These are phyloP conservation scores for Meyerozyma carpophila DNA, from an alignment of 1,139 yeast species.

Conservation along the genomic window DNA sequence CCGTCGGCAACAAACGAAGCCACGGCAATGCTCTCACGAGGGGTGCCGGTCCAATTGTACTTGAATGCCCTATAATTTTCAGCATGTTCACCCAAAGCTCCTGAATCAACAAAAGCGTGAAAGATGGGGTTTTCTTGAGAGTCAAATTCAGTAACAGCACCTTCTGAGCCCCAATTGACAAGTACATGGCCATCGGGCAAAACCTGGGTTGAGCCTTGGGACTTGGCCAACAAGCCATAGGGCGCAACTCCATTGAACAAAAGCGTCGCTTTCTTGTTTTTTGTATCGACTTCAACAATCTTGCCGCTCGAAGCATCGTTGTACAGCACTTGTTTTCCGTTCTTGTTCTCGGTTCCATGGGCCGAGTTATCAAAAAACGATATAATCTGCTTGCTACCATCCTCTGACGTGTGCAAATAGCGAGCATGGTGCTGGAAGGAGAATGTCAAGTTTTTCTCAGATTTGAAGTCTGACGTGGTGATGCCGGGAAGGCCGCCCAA, in stretches of 20 bases:
- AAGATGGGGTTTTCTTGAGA: slow-evolving; percentile 22
- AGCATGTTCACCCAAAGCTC: slow-evolving; percentile 16
- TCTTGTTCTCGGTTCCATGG: slow-evolving; percentile 26
- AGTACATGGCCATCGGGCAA: slow-evolving; percentile 30
- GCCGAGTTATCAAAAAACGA: slow-evolving; percentile 35
- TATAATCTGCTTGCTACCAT: slow-evolving; percentile 20
- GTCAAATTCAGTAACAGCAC: slow-evolving; percentile 31
- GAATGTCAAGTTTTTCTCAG: slow-evolving; percentile 18
- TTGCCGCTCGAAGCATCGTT: slow-evolving; percentile 26
- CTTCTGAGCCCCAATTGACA: slow-evolving; percentile 37
- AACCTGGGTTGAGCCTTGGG: slow-evolving; percentile 35
- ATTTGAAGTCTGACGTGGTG: slow-evolving; percentile 17
- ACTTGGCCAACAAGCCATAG: slow-evolving; percentile 23
- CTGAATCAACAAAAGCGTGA: slow-evolving; percentile 32
- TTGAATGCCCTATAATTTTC: slow-evolving; percentile 35
- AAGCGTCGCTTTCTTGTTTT: slow-evolving; percentile 21
- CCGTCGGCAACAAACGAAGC: slow-evolving; percentile 11
- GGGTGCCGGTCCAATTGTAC: slow-evolving; percentile 30
- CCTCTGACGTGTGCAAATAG: slow-evolving; percentile 17
- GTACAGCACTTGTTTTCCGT: slow-evolving; percentile 18
- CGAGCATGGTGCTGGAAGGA: slow-evolving; percentile 38
- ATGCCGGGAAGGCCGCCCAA: slow-evolving; percentile 22
- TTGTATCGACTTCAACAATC: slow-evolving; percentile 26
- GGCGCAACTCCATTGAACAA: slow-evolving; percentile 21
- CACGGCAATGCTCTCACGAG: slow-evolving; percentile 28